These are phyloP conservation scores for Hypocrella siamensis DNA, from an alignment of 2,329 filamentous ascomycete genomes.

Conservation along the genomic window DNA sequence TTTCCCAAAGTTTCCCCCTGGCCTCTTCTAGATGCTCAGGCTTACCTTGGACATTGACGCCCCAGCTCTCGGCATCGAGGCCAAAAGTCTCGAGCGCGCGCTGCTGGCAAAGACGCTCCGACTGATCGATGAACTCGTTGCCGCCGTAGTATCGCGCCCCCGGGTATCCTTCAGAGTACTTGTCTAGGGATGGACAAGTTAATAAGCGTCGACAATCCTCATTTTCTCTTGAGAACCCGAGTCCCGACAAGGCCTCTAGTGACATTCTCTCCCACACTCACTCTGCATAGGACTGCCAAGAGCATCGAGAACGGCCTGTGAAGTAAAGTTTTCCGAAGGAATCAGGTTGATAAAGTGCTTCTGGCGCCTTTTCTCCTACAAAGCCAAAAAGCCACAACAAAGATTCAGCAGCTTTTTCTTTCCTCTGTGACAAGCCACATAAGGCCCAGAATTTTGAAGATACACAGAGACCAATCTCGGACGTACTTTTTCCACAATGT, in stretches of 20 bases:
- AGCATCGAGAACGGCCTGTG: conserved; percentile 80
- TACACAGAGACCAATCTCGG: background rate
- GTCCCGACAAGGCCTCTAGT: background rate
- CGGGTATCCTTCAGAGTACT: conserved; percentile 97
- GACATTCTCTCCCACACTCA: conserved; percentile 21
- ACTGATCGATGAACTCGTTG: conserved; percentile 88
- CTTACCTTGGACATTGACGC: conserved; percentile 85
- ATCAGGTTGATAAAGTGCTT: conserved; percentile 98
- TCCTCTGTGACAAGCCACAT: background rate
- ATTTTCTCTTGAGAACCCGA: too few species aligned
- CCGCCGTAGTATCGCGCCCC: conserved; percentile 93
- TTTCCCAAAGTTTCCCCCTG: too few species aligned
- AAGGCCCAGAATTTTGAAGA: background rate
- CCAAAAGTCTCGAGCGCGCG: conserved; percentile 79
- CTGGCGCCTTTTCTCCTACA: conserved; percentile 82
- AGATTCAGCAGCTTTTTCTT: background rate
- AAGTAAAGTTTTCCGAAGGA: conserved; percentile 91
- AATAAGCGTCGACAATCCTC: too few species aligned
- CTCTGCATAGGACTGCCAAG: conserved; percentile 92
- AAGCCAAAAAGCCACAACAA: background rate
- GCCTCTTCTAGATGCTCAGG: conserved; percentile 5
- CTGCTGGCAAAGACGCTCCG: conserved; percentile 79
- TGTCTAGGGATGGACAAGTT: too few species aligned
- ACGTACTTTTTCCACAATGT: conserved; percentile 75
- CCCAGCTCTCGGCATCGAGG: conserved; percentile 75